Evolutionary conservation across 345 rosid species (phyloP).

Genomic region (Nephelium lappaceum): DNA sequence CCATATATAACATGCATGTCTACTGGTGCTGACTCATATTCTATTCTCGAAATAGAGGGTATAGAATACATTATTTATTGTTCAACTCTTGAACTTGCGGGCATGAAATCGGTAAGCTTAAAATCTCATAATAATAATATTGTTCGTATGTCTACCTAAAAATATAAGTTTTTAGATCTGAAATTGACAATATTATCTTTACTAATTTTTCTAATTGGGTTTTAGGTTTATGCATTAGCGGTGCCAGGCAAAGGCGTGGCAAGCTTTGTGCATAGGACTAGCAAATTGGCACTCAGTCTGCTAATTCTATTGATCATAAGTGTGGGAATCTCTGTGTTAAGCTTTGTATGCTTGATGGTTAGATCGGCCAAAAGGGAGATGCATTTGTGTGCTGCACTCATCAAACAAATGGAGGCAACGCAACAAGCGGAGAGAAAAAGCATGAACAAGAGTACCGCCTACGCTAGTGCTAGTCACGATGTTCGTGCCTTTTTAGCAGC

Average conservation of each 20-base stretch:
- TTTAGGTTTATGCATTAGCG: conserved; percentile 59
- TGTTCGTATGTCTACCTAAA: no score
- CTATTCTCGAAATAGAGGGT: conserved; percentile 17
- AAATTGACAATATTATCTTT: background rate
- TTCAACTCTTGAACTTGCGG: conserved; percentile 32
- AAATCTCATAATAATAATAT: no score
- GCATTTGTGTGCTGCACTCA: conserved; percentile 49
- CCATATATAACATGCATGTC: conserved; percentile 28
- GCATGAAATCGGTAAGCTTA: conserved; percentile 39
- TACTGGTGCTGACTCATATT: background rate
- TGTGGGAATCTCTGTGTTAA: conserved; percentile 26
- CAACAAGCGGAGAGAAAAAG: conserved; percentile 76
- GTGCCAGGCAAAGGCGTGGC: conserved; percentile 36
- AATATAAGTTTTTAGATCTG: no score
- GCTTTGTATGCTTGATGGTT: conserved; percentile 39
- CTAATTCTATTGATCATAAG: conserved; percentile 28
- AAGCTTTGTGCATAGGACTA: conserved; percentile 23
- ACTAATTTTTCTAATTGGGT: no score
- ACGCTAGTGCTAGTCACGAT: conserved; percentile 81
- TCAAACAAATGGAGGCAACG: conserved; percentile 80
- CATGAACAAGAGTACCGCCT: conserved; percentile 71
- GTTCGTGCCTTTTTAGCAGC: conserved; percentile 67
- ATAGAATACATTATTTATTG: conserved; percentile 29
- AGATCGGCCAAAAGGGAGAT: conserved; percentile 49
- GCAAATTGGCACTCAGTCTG: conserved; percentile 31